Evolutionary conservation across 305 asterid genomes (phyloP), one percentile per base, ranked within the genome.

Genomic region (Fraxinus greggii): DNA sequence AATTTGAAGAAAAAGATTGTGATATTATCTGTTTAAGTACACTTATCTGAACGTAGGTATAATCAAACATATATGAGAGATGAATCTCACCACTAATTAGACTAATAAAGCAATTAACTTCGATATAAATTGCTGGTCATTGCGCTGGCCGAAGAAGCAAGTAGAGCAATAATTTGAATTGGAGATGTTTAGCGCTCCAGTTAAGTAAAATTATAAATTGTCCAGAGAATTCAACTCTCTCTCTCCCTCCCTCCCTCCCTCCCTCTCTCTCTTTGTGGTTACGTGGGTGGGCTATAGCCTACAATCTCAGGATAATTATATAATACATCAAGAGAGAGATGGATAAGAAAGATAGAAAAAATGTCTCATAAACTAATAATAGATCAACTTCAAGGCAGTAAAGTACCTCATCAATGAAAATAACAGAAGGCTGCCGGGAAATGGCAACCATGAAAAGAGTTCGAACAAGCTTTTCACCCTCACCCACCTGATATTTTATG

Each of bases 391-490:
- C 76, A 63, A n/a, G 83, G 79, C 35, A 75, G 84, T 81, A 65
- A 24, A 86, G 80, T 91, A 96, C 99, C 98, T 96, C 99, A 87
- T 96, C 99, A 79, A 96, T 94, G 89, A 96, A 96, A 77, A 96
- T 94, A 48, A 96, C 99, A n/a, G 99, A 96, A 79, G 99, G 99
- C 88, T 94, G 94, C 88, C 91, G 89, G 81, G 98, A 90, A 84
- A 94, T 87, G 85, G 99, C 98, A 84, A 94, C 95, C 92, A 84
- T 86, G 85, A 96, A 96, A 87, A 96, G 98, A 76, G 98, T 93
- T 7, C 97, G 93, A 63, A 96, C 98, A 86, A 96, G 98, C 90
- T 96, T 96, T 92, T 96, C 99, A 21, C 97, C 99, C 88, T 96
- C 99, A 79, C 99, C 99, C 35, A 96, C 98, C 99, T 96, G 89